Conservation (phyloP, 371 early-diverging fungal genomes). For the Dentiscutata heterogama region DNA sequence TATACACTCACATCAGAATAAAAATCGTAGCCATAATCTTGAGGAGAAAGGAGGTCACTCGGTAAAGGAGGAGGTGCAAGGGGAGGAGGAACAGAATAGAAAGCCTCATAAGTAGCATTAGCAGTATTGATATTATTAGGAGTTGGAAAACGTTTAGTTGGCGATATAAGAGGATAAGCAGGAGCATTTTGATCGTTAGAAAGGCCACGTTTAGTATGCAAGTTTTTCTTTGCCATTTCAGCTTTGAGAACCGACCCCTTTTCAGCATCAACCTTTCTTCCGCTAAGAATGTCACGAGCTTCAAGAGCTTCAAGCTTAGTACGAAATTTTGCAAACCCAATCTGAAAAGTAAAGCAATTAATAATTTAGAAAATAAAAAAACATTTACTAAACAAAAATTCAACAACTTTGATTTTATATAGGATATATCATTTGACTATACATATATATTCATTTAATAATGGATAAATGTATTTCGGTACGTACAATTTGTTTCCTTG, state of each 20-base stretch:
- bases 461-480: neutral
- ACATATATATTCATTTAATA: neutral
- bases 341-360: conserved; percentile 55
- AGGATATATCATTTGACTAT: no score
- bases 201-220: conserved; percentile 73
- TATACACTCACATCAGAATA: conserved; percentile 60
- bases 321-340: conserved; percentile 96
- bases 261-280: conserved; percentile 89
- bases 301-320: conserved; percentile 87
- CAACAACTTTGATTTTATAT: no score
- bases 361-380: neutral
- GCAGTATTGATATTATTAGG: conserved; percentile 50
- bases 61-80: conserved; percentile 61
- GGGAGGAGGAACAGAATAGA: conserved; percentile 59
- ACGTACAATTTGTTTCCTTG: conserved; percentile 90
- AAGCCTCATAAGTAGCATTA: conserved; percentile 62
- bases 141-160: conserved; percentile 44
- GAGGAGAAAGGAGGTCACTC: conserved; percentile 64
- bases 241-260: conserved; percentile 88
- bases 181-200: conserved; percentile 46
- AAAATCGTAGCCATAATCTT: conserved; percentile 68
- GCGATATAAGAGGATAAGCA: conserved; percentile 50
- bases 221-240: conserved; percentile 96
- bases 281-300: conserved; percentile 88
- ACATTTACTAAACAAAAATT: no score